Evolutionary conservation across 192 early-diverging fungal genomes (phyloP).

Genomic region (Martensiomyces pterosporus): DNA sequence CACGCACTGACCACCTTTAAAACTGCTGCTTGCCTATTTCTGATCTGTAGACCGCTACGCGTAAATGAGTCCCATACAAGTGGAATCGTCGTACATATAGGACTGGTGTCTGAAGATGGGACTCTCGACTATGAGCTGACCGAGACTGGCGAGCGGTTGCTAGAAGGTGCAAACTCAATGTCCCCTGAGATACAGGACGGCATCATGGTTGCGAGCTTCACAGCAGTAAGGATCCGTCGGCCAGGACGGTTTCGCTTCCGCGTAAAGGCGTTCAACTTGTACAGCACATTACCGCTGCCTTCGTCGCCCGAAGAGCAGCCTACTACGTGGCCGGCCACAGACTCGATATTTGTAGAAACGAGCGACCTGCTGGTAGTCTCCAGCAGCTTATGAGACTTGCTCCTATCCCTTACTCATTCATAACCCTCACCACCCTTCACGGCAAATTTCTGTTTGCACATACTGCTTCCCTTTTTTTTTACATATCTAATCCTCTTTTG

Average conservation of each 20-base stretch:
- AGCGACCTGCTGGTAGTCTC: conserved; percentile 18
- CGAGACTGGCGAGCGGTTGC: conserved; percentile 10
- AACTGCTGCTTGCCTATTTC: not conserved
- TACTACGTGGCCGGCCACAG: conserved; percentile 4
- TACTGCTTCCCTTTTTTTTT: not conserved
- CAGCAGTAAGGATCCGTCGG: conserved; percentile 3
- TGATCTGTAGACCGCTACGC: conserved; percentile 14
- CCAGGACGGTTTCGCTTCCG: conserved; percentile 27
- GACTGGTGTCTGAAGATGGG: conserved; percentile 24
- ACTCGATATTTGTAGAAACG: conserved; percentile 16
- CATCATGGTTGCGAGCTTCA: conserved; percentile 20
- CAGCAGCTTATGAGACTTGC: too few relatives aligned
- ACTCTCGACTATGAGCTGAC: conserved; percentile 21
- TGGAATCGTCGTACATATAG: conserved; percentile 24
- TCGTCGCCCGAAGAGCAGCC: not conserved
- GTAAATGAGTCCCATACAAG: conserved; percentile 13
- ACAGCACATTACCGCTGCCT: too few relatives aligned
- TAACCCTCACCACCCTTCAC: too few relatives aligned
- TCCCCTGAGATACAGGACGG: conserved; percentile 12
- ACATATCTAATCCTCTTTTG: not conserved
- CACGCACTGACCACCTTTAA: too few relatives aligned
- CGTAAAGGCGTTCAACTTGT: conserved; percentile 22
- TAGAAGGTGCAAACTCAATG: conserved; percentile 6
- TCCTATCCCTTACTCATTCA: too few relatives aligned
- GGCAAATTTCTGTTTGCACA: conserved; percentile 1